Evolutionary conservation across 192 early-diverging fungal genomes (phyloP).

Genomic region (Kickxella alabastrina): DNA sequence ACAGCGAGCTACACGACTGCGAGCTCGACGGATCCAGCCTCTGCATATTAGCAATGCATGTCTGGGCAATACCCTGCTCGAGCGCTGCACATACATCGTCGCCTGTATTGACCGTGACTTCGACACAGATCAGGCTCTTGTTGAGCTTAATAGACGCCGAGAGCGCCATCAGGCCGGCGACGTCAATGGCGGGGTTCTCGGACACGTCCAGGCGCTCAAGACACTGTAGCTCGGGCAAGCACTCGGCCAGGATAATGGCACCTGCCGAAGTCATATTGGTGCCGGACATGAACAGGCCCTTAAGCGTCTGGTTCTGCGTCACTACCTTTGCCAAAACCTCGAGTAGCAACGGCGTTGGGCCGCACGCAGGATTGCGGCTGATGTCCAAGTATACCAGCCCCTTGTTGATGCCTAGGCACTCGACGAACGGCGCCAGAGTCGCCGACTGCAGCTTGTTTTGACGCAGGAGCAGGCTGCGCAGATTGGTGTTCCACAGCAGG

Average conservation of each 20-base stretch:
- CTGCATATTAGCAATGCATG: slow-evolving; percentile 55
- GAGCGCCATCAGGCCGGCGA: slow-evolving; percentile 81
- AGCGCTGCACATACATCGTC: slow-evolving; percentile 52
- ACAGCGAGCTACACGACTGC: slow-evolving; percentile 18
- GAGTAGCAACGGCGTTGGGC: slow-evolving; percentile 26
- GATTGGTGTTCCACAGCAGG: slow-evolving; percentile 46
- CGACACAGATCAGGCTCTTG: slow-evolving; percentile 65
- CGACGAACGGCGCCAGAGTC: slow-evolving; percentile 43
- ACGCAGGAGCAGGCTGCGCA: slow-evolving; percentile 44
- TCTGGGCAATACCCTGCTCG: slow-evolving; percentile 49
- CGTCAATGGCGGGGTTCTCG: slow-evolving; percentile 67
- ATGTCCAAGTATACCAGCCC: slow-evolving; percentile 54
- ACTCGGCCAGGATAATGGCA: slow-evolving; percentile 78
- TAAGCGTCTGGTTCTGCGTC: slow-evolving; percentile 59
- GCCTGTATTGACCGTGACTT: slow-evolving; percentile 57
- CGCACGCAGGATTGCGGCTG: slow-evolving; percentile 55
- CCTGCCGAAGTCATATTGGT: slow-evolving; percentile 67
- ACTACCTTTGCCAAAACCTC: slow-evolving; percentile 51
- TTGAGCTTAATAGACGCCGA: slow-evolving; percentile 78
- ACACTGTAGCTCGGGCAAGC: slow-evolving; percentile 66
- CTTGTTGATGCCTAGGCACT: slow-evolving; percentile 52
- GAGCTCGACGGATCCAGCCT: slow-evolving; percentile 16
- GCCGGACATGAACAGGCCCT: slow-evolving; percentile 59
- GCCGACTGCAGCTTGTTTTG: slow-evolving; percentile 54
- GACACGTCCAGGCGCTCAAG: slow-evolving; percentile 73